A percentile compares a stretch with the other conserved stretches of the same genome.
These are phyloP conservation scores for Pulicaria dysenterica DNA, from an alignment of 129 eudicot species.

Conservation along the genomic window DNA sequence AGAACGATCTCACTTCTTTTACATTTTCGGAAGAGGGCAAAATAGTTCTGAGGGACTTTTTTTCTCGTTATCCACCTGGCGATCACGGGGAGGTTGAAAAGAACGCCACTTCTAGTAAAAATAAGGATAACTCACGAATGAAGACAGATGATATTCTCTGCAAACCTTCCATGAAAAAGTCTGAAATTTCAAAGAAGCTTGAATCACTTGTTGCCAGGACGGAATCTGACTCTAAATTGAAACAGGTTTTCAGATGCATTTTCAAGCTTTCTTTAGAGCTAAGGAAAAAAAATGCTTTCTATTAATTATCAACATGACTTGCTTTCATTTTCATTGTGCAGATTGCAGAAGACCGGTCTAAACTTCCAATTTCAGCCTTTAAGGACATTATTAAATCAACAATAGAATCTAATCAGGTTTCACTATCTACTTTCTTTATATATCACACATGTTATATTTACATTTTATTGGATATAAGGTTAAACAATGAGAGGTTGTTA, in stretches of 20 bases:
- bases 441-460: conserved; percentile 4
- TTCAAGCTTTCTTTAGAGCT: not conserved
- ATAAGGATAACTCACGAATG: conserved; percentile 26
- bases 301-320: conserved; percentile 10
- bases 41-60: conserved; percentile 57
- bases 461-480: not conserved
- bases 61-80: conserved; percentile 75
- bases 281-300: not conserved
- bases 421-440: not conserved
- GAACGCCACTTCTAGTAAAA: conserved; percentile 40
- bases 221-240: conserved; percentile 45
- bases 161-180: conserved; percentile 53
- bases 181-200: conserved; percentile 57
- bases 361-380: conserved; percentile 91
- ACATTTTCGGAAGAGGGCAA: conserved; percentile 74
- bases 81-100: conserved; percentile 42
- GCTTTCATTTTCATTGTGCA: conserved; percentile 31
- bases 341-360: conserved; percentile 67
- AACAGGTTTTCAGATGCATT: conserved; percentile 49
- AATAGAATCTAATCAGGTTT: conserved; percentile 78
- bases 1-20: conserved; percentile 50
- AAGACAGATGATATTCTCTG: conserved; percentile 54
- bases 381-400: conserved; percentile 68
- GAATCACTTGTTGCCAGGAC: conserved; percentile 47
- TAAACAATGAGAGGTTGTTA: conserved; percentile 7